Base-by-base conservation (phyloP, 2,329 filamentous ascomycete species). In the Madurella fahalii region DNA sequence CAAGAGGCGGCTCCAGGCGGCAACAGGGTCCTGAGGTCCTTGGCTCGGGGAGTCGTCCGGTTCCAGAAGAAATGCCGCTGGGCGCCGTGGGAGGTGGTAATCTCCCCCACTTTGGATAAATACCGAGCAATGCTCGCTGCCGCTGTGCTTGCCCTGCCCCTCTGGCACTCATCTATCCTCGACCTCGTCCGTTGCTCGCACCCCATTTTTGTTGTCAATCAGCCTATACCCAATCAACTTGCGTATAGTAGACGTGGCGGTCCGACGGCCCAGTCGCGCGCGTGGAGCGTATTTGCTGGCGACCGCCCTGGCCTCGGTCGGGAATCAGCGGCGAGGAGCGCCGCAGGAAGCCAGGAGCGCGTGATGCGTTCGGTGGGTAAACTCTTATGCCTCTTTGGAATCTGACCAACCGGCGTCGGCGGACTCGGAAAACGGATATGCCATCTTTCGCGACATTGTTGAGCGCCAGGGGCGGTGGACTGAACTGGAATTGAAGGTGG, bases 51-150 rank as follows among this genome's bases (percentile, higher is more conserved):
- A 20, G 7, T 42, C 39, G 44, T 32, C 50, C 57, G 61, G 57
- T 60, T 58, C 48, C 50, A 57, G 58, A 62, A 61, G 48, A 58
- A 57, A 50, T 50, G 46, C 60, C 58, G 59, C 57, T 34, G 44
- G 18, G 42, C 37, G 48, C 47, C 56, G 12, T 40, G 4, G 46
- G 50, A 48, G 39, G 32, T 25, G 43, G 55, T 42, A 63, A 63
- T 63, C 49, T 58, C 50, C 49, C 58, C 54, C 57, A 64, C 62
- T 64, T 64, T 64, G 62, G 62, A 64, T 64, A 63, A 57, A 60
- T 53, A 37, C 34, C 41, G 52, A 52, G 54, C 56, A 58, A 56
- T 53, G 50, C 56, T 48, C 51, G 43, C 43, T 52, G 44, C 53
- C 47, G 57, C 59, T 57, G 52, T 52, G 50, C 45, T 46, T 40